Base-by-base conservation (phyloP, 306 rosid genomes). In the Dalbergia oliveri region DNA sequence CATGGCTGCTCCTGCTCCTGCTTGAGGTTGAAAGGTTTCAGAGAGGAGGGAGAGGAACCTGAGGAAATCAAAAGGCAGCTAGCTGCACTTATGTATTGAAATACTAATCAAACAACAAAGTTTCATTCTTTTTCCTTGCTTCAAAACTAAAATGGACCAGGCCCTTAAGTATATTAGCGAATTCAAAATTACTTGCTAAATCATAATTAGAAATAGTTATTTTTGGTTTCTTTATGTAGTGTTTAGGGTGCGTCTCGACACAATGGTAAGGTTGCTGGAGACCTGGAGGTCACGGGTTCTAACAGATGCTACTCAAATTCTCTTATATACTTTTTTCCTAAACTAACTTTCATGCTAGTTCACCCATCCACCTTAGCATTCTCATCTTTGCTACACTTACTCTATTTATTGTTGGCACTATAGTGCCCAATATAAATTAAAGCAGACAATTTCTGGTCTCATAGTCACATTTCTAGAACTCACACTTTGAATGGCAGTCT, bases 281-380 rank as follows among this genome's bases (percentile, higher is more conserved):
- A 26, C 3, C 31, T 26, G 3, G 31, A 26, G 3, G 31, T 26
- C 31, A 26, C 3, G 3, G 31, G 31, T 26, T 26, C 3, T 11
- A 15, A 11, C 8, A 60, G 18, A 49, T 50, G 60, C 60, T 61
- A 19, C 26, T 37, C 7, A 9, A 43, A 41, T 69, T 60, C 61
- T 4, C 53, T 69, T 54, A 10, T 31, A 47, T 5, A 39, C 8
- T 12, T 26, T 21, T 23, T 49, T 21, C 67, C 58, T 39, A 69
- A 66, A 16, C 56, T 54, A 18, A 41, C 37, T 54, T 66, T 53
- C 61, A 54, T 56, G 19, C 5, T 26, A 54, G 51, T 75, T n/a
- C 81, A 81, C 19, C 21, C 69, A 31, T n/a, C 50, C 61, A 75
- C 41, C 35, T 23, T 39, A 35, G 60, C 66, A 68, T 60, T 75